Evolutionary conservation across 192 early-diverging fungal species (phyloP).

Genomic region (Coemansia sp.): DNA sequence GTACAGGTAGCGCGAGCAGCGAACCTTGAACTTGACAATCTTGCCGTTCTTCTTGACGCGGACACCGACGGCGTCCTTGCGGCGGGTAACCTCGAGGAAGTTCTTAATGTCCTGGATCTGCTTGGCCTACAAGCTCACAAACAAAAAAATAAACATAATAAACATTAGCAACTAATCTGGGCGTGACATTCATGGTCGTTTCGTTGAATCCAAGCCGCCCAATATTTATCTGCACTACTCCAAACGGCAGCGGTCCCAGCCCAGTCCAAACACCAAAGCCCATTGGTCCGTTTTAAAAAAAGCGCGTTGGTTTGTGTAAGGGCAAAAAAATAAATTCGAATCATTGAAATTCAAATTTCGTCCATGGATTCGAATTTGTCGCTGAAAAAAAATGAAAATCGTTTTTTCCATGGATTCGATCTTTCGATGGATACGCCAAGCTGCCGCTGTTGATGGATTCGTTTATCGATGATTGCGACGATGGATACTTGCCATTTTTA

Average conservation of each 20-base stretch:
- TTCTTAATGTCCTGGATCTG: slow-evolving; percentile 98
- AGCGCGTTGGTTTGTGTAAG: background rate
- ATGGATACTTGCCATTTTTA: slow-evolving; percentile 9
- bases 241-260: background rate
- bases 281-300: background rate
- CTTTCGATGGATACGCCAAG: background rate
- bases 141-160: background rate
- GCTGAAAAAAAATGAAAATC: background rate
- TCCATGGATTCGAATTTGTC: slow-evolving; percentile 1
- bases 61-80: slow-evolving; percentile 94
- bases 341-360: slow-evolving; percentile 2
- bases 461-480: background rate
- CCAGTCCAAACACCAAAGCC: background rate
- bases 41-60: slow-evolving; percentile 95
- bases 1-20: slow-evolving; percentile 98
- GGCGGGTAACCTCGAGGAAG: slow-evolving; percentile 92
- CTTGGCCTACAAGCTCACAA: slow-evolving; percentile 77
- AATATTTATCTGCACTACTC: background rate
- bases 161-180: no score
- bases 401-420: background rate
- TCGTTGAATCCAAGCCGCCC: background rate
- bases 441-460: background rate
- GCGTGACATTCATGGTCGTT: background rate
- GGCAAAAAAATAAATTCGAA: background rate
- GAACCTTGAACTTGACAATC: slow-evolving; percentile 97